Conservation (phyloP, 2,329 filamentous ascomycete species). For the Didymella arachidicola region DNA sequence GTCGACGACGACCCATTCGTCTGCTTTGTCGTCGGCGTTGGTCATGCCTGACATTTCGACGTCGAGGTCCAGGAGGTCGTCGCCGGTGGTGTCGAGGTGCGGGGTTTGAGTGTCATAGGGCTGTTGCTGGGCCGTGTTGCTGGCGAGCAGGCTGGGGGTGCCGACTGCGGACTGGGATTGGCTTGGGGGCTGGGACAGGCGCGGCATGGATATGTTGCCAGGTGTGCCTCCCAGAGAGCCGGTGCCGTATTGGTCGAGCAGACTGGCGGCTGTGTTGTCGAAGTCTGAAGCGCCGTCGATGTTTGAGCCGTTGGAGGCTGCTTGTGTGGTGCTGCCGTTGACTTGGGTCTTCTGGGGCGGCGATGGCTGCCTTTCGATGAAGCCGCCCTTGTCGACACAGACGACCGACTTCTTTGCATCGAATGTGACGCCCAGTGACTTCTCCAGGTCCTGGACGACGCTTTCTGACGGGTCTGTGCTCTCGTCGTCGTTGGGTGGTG, state of each 20-base stretch:
- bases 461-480: conserved; percentile 67
- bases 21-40: conserved; percentile 42
- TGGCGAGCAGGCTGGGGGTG: conserved; percentile 58
- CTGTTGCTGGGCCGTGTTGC: conserved; percentile 32
- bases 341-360: conserved; percentile 39
- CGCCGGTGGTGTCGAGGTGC: conserved; percentile 37
- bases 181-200: conserved; percentile 59
- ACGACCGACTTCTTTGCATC: conserved; percentile 69
- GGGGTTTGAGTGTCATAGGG: conserved; percentile 37
- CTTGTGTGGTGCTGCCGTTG: conserved; percentile 41
- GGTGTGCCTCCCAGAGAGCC: conserved; percentile 68
- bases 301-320: conserved; percentile 37
- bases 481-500: conserved; percentile 32
- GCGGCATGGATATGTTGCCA: conserved; percentile 66
- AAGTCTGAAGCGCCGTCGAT: conserved; percentile 44
- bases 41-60: conserved; percentile 67
- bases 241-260: conserved; percentile 74
- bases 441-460: conserved; percentile 78
- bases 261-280: conserved; percentile 61
- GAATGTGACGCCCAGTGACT: conserved; percentile 71
- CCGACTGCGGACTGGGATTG: conserved; percentile 66
- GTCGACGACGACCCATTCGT: conserved; percentile 50
- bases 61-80: conserved; percentile 53
- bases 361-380: conserved; percentile 63
- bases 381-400: conserved; percentile 80